Percentiles rank a stretch among this genome's conserved stretches.
phyloP scores from a whole-genome alignment of 116 monocot species.

The Zostera marina region DNA sequence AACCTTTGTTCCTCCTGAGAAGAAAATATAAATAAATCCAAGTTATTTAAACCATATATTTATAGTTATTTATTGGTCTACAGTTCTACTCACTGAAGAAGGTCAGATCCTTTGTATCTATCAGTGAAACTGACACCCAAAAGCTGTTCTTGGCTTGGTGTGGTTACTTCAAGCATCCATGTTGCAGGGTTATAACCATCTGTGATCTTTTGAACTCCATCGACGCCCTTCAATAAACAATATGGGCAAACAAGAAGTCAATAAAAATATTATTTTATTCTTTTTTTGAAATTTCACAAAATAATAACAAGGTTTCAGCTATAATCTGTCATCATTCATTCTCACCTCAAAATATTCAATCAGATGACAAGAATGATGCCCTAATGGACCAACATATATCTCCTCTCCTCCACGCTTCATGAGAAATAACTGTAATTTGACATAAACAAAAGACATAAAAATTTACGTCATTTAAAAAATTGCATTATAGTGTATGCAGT shows the following conservation, averaged over 20 bases:
- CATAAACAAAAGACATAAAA: neutral
- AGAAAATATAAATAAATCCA: neutral
- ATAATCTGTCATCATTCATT: neutral
- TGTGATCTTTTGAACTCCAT: constrained; percentile 32
- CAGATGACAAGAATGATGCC: constrained; percentile 34
- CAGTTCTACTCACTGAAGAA: constrained; percentile 20
- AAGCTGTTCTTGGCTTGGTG: constrained; percentile 21
- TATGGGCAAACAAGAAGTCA: neutral
- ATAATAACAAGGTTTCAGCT: no score
- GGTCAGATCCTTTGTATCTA: constrained; percentile 29
- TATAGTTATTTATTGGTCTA: neutral
- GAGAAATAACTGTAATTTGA: constrained; percentile 30
- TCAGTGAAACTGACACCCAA: constrained; percentile 27
- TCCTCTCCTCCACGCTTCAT: constrained; percentile 57
- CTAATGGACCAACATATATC: constrained; percentile 63
- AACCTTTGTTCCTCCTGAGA: constrained; percentile 49
- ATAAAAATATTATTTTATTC: neutral
- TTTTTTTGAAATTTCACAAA: no score
- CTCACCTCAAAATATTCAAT: constrained; percentile 52
- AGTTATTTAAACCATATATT: neutral
- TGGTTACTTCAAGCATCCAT: constrained; percentile 56
- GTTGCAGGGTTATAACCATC: constrained; percentile 63
- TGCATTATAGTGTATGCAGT: neutral
- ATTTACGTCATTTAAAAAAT: neutral
- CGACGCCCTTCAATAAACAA: constrained; percentile 13